Evolutionary conservation across 1,139 yeast genomes (phyloP).

Genomic region (Pneumocystis jirovecii): DNA sequence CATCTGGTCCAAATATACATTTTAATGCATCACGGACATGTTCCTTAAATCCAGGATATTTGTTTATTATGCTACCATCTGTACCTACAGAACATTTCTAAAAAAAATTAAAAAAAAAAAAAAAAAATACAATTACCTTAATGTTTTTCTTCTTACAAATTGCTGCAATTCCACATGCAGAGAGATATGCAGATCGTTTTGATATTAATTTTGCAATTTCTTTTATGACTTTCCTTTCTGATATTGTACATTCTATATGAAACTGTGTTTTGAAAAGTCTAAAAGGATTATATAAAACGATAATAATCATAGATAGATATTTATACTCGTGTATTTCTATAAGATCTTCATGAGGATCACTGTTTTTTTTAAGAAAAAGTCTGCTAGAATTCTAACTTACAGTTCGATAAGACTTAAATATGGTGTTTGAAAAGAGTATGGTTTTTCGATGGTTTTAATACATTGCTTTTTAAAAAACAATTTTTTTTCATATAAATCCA

Average conservation of each 20-base stretch:
- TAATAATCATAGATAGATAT: neutral
- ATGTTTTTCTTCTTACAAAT: constrained; percentile 76
- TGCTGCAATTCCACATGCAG: constrained; percentile 93
- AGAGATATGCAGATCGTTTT: constrained; percentile 79
- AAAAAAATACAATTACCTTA: constrained; percentile 18
- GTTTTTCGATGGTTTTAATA: constrained; percentile 39
- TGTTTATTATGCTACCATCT: constrained; percentile 90
- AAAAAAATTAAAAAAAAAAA: neutral
- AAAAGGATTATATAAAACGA: constrained; percentile 25
- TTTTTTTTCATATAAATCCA: constrained; percentile 55
- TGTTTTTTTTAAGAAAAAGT: neutral
- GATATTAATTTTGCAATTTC: constrained; percentile 78
- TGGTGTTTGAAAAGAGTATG: constrained; percentile 76
- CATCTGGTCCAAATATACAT: constrained; percentile 51
- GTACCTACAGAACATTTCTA: constrained; percentile 76
- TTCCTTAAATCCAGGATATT: constrained; percentile 79
- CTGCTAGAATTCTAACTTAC: constrained; percentile 20
- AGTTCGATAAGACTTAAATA: constrained; percentile 65
- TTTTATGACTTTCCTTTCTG: constrained; percentile 74
- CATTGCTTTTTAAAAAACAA: constrained; percentile 58
- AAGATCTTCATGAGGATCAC: constrained; percentile 79
- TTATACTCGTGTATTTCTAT: constrained; percentile 32
- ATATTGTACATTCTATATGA: constrained; percentile 48
- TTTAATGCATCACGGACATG: constrained; percentile 80
- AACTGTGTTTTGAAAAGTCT: constrained; percentile 47